phyloP scores from a whole-genome alignment of 1,284 basidiomycete genomes.

The Papiliotrema flavescens region DNA sequence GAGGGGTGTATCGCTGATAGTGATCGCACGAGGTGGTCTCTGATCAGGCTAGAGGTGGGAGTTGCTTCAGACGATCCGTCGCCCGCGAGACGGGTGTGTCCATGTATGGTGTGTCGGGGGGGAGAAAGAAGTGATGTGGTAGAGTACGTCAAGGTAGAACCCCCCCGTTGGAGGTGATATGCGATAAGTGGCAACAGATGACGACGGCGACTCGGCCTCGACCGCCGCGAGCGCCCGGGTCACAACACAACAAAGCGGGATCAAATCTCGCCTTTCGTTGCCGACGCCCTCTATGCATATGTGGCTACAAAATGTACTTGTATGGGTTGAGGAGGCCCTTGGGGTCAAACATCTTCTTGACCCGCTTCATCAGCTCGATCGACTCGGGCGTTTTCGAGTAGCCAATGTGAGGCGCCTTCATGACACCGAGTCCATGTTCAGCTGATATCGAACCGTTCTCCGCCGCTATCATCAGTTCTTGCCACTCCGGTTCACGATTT shows the following conservation, averaged over 20 bases:
- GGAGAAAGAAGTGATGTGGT: too few species aligned
- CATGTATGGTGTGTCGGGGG: too few species aligned
- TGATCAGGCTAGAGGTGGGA: too few species aligned
- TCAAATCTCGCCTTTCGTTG: too few species aligned
- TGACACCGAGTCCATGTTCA: slow-evolving; percentile 87
- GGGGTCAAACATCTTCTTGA: slow-evolving; percentile 90
- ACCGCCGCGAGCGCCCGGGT: neutral
- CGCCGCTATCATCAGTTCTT: slow-evolving; percentile 20
- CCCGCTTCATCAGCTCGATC: slow-evolving; percentile 82
- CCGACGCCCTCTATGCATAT: too few species aligned
- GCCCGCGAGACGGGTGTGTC: too few species aligned
- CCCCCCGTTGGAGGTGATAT: neutral
- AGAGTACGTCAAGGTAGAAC: too few species aligned
- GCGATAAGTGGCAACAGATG: neutral
- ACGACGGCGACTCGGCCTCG: neutral
- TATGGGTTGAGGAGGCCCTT: slow-evolving; percentile 73
- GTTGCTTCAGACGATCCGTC: too few species aligned
- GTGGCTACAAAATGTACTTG: slow-evolving; percentile 39
- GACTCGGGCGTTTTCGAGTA: slow-evolving; percentile 81
- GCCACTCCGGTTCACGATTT: neutral
- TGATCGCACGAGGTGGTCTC: neutral
- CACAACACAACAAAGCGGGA: neutral
- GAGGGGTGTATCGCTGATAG: neutral
- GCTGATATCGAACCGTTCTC: slow-evolving; percentile 85
- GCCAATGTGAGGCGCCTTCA: slow-evolving; percentile 87